Percentiles rank a stretch among this genome's conserved stretches.
phyloP scores from a whole-genome alignment of 768 basidiomycete species.

The Rhodotorula graminis region DNA sequence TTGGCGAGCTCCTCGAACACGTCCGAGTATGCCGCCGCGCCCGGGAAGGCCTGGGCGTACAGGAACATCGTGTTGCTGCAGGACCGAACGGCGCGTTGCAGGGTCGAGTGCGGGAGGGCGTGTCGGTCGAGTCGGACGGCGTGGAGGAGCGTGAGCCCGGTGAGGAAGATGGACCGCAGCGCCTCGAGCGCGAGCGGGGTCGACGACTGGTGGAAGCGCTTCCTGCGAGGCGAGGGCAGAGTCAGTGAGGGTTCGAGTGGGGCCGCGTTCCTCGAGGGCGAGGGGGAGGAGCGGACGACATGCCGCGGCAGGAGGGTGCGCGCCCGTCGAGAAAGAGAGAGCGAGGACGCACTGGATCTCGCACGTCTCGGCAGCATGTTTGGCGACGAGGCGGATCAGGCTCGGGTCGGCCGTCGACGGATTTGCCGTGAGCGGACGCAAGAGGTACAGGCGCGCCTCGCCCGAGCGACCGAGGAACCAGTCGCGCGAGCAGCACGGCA shows the following conservation, averaged over 20 bases:
- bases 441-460: constrained; percentile 24
- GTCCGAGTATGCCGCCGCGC: constrained; percentile 21
- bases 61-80: constrained; percentile 24
- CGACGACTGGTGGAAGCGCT: constrained; percentile 23
- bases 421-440: constrained; percentile 21
- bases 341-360: constrained; percentile 16
- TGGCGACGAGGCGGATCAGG: constrained; percentile 16
- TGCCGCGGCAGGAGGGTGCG: no score
- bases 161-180: constrained; percentile 29
- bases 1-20: constrained; percentile 23
- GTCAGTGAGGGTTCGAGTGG: neutral
- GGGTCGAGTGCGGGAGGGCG: constrained; percentile 2
- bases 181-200: constrained; percentile 14
- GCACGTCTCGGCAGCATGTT: constrained; percentile 22
- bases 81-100: constrained; percentile 18
- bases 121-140: constrained; percentile 11
- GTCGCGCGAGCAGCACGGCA: constrained; percentile 19
- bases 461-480: constrained; percentile 13
- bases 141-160: constrained; percentile 34
- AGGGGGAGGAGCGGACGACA: neutral
- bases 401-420: neutral
- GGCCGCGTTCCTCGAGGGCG: no score
- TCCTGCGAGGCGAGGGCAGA: neutral
- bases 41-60: constrained; percentile 16
- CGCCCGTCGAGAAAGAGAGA: no score